A percentile compares a stretch with the other conserved stretches of the same genome.
Evolutionary conservation across 139 green algal species (phyloP).

Genomic region (Spirogloea muscicola): DNA sequence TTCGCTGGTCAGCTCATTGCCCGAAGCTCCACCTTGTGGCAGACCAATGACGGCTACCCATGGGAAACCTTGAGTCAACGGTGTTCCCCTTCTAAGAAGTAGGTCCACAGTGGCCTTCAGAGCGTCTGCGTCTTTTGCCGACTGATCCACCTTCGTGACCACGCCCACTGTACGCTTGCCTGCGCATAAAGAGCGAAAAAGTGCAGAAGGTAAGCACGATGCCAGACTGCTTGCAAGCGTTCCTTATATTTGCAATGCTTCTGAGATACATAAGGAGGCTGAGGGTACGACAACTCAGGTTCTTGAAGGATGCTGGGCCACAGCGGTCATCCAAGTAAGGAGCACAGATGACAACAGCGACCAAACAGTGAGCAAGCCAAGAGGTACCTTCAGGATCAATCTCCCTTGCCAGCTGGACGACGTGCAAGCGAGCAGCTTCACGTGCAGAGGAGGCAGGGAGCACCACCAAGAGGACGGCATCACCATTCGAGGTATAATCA

Average conservation of each 20-base stretch:
- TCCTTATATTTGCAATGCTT: too few relatives aligned
- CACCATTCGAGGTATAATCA: conserved; percentile 10
- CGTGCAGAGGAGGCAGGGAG: background rate
- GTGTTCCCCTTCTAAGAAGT: conserved; percentile 4
- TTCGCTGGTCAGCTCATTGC: background rate
- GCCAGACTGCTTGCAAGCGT: too few relatives aligned
- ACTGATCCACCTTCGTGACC: conserved; percentile 21
- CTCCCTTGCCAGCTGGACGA: conserved; percentile 17
- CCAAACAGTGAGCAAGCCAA: too few relatives aligned
- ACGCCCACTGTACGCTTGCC: conserved; percentile 21
- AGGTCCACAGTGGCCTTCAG: conserved; percentile 1
- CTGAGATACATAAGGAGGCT: too few relatives aligned
- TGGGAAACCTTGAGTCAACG: conserved; percentile 7
- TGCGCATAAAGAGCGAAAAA: background rate
- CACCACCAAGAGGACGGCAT: conserved; percentile 28
- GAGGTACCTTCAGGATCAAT: conserved; percentile 23
- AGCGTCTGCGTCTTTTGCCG: background rate
- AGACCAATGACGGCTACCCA: conserved; percentile 29
- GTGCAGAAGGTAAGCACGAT: background rate
- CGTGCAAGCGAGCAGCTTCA: background rate
- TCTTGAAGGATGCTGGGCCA: too few relatives aligned
- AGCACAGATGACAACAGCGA: too few relatives aligned
- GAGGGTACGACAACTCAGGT: too few relatives aligned
- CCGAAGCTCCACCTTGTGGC: background rate
- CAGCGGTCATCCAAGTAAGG: too few relatives aligned